phyloP scores from a whole-genome alignment of 2,329 filamentous ascomycete genomes.

The Parastagonospora nodorum region DNA sequence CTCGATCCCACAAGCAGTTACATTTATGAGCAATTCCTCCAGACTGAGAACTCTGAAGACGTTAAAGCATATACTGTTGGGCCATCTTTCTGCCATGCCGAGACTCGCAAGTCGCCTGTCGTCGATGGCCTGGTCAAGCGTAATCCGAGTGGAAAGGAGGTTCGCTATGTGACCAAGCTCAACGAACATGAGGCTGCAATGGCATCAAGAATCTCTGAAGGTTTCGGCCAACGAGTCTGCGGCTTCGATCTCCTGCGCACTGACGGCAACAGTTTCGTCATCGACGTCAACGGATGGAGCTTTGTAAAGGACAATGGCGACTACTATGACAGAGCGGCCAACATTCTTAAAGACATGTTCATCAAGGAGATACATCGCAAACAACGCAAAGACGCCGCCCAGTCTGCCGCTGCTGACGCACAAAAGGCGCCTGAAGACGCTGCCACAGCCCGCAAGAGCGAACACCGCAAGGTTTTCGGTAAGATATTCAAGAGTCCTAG shows the following conservation, averaged over 20 bases:
- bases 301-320: constrained; percentile 99
- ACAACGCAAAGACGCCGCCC: constrained; percentile 51
- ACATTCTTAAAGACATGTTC: constrained; percentile 86
- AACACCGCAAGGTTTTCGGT: constrained; percentile 57
- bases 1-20: constrained; percentile 83
- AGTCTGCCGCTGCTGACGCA: constrained; percentile 42
- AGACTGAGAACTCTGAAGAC: constrained; percentile 95
- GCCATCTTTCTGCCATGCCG: constrained; percentile 89
- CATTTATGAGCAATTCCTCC: constrained; percentile 96
- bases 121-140: constrained; percentile 94
- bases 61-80: constrained; percentile 99
- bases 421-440: constrained; percentile 25
- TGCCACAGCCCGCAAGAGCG: constrained; percentile 37
- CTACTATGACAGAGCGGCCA: constrained; percentile 91
- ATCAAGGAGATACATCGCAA: constrained; percentile 74
- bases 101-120: constrained; percentile 95
- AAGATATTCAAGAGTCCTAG: constrained; percentile 69
- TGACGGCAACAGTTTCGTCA: constrained; percentile 90
- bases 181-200: constrained; percentile 80
- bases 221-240: constrained; percentile 93
- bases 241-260: constrained; percentile 93
- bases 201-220: constrained; percentile 85
- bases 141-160: constrained; percentile 96
- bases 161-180: constrained; percentile 90
- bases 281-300: constrained; percentile 99